These are phyloP conservation scores for Usnea hakonensis DNA, from an alignment of 495 filamentous ascomycete genomes.

Conservation along the genomic window DNA sequence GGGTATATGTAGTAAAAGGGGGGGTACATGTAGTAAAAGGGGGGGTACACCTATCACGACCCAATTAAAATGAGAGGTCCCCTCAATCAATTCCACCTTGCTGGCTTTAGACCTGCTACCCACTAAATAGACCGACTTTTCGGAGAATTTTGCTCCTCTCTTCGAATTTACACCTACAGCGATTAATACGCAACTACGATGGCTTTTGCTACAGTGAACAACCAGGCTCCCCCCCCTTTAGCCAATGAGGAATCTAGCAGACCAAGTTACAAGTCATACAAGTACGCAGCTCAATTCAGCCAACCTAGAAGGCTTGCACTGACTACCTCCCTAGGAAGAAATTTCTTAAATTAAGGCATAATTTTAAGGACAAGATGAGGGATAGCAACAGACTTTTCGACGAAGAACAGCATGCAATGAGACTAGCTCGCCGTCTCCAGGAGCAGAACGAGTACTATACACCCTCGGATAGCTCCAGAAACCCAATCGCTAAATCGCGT, in stretches of 20 bases:
- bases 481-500: constrained; percentile 11
- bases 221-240: background rate
- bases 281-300: constrained; percentile 8
- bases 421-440: constrained; percentile 67
- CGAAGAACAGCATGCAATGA: constrained; percentile 67
- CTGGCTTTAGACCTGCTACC: background rate
- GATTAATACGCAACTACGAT: background rate
- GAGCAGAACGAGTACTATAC: constrained; percentile 70
- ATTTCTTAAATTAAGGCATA: constrained; percentile 82
- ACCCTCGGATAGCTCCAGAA: background rate
- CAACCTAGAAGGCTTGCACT: background rate
- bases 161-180: background rate
- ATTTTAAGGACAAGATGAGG: constrained; percentile 75
- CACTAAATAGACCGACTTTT: too few species aligned
- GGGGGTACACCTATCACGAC: too few species aligned
- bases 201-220: constrained; percentile 15
- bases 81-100: background rate
- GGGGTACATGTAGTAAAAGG: too few species aligned
- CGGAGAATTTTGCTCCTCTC: background rate
- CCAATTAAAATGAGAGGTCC: too few species aligned
- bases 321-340: constrained; percentile 64
- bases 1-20: too few species aligned
- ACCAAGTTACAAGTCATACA: constrained; percentile 21
- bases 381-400: constrained; percentile 69
- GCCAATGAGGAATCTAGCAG: constrained; percentile 3